phyloP scores from a whole-genome alignment of 345 rosid species.

The Eucalyptus curtisii region DNA sequence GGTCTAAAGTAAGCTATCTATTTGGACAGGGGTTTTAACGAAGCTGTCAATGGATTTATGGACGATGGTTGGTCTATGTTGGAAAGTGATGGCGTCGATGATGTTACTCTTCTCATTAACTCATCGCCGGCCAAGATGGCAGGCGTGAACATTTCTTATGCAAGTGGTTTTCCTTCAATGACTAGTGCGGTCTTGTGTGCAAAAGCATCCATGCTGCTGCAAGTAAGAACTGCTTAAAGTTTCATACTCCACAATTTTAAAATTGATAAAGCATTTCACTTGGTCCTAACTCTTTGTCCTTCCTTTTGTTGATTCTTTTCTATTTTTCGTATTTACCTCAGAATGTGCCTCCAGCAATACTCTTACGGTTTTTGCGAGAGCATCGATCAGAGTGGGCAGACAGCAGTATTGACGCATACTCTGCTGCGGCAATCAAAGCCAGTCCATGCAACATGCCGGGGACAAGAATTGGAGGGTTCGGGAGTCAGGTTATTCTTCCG shows the following conservation, averaged over 20 bases:
- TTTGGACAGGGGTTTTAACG: constrained; percentile 79
- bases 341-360: constrained; percentile 97
- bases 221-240: constrained; percentile 19
- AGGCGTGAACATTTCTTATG: constrained; percentile 57
- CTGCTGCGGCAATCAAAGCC: constrained; percentile 84
- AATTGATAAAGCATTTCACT: not conserved
- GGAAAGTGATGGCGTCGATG: constrained; percentile 92
- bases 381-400: constrained; percentile 99
- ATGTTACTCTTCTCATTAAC: constrained; percentile 85
- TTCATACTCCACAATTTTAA: not conserved
- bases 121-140: constrained; percentile 80
- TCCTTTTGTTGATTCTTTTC: not conserved
- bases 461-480: constrained; percentile 69
- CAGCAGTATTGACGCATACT: constrained; percentile 79
- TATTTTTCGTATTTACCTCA: constrained; percentile 4
- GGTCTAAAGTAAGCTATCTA: not conserved
- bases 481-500: constrained; percentile 94
- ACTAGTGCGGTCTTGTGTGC: constrained; percentile 75
- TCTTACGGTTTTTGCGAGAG: constrained; percentile 83
- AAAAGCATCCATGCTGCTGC: constrained; percentile 94
- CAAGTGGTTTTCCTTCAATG: constrained; percentile 65
- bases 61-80: constrained; percentile 95
- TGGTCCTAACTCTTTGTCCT: not conserved
- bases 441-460: constrained; percentile 79
- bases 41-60: constrained; percentile 86